Evolutionary conservation across 352 stramenopile species (phyloP).

Genomic region (Phytophthora hibernalis): DNA sequence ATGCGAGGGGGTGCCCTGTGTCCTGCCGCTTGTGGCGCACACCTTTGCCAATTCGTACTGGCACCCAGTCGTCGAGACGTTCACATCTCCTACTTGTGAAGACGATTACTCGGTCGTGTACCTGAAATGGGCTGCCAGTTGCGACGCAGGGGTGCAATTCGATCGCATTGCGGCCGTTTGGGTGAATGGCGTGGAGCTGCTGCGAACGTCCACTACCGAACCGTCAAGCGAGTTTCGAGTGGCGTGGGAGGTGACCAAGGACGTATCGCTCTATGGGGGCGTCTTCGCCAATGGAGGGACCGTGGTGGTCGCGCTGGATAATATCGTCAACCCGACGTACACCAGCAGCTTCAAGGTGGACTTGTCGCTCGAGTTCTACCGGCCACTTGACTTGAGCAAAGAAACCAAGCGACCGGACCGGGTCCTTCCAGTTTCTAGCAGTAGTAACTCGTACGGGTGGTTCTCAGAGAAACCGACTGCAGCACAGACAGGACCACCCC

Average conservation of each 20-base stretch:
- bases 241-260: slow-evolving; percentile 70
- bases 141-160: slow-evolving; percentile 61
- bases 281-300: slow-evolving; percentile 60
- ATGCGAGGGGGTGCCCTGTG: slow-evolving; percentile 51
- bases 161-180: slow-evolving; percentile 80
- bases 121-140: slow-evolving; percentile 57
- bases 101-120: slow-evolving; percentile 60
- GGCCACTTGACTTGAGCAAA: slow-evolving; percentile 27
- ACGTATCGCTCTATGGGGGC: slow-evolving; percentile 67
- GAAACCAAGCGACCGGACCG: slow-evolving; percentile 43
- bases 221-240: slow-evolving; percentile 50
- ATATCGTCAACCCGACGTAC: slow-evolving; percentile 66
- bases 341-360: slow-evolving; percentile 72
- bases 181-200: slow-evolving; percentile 74
- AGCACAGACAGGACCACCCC: slow-evolving; percentile 34
- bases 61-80: slow-evolving; percentile 52
- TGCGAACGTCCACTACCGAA: slow-evolving; percentile 80
- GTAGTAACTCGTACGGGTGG: slow-evolving; percentile 61
- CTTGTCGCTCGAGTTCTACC: slow-evolving; percentile 67
- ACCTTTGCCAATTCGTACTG: slow-evolving; percentile 67
- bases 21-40: slow-evolving; percentile 56
- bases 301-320: slow-evolving; percentile 70
- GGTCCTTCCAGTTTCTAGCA: slow-evolving; percentile 56
- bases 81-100: slow-evolving; percentile 50
- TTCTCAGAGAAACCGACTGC: slow-evolving; percentile 65